Evolutionary conservation across 2,329 filamentous ascomycete genomes (phyloP).

Genomic region (Cladophialophora exuberans): DNA sequence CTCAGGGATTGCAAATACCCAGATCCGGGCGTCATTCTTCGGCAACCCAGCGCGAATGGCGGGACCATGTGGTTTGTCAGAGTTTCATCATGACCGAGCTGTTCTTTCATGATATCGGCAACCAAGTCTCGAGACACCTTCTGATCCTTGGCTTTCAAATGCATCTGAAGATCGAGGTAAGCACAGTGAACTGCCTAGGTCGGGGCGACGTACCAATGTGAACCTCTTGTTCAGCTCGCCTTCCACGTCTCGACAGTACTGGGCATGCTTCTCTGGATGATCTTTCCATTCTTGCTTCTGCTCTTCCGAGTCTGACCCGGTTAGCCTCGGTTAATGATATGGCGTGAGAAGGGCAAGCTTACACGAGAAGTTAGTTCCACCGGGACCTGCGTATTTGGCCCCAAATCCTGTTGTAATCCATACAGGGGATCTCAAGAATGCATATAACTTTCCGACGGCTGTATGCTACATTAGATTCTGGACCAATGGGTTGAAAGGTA

Average conservation of each 20-base stretch:
- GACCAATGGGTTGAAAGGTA: no score
- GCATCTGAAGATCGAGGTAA: slow-evolving; percentile 18
- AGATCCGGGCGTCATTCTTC: slow-evolving; percentile 48
- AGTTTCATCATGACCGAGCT: slow-evolving; percentile 39
- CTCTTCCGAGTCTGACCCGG: slow-evolving; percentile 21
- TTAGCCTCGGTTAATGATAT: slow-evolving; percentile 1
- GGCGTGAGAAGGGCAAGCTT: background rate
- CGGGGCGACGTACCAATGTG: slow-evolving; percentile 36
- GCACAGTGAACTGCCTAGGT: background rate
- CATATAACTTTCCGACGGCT: slow-evolving; percentile 36
- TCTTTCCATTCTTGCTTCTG: slow-evolving; percentile 41
- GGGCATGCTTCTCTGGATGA: slow-evolving; percentile 45
- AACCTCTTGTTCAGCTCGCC: slow-evolving; percentile 58
- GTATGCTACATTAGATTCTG: background rate
- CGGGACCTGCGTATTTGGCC: slow-evolving; percentile 28
- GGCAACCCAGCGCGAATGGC: slow-evolving; percentile 48
- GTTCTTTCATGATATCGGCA: slow-evolving; percentile 28
- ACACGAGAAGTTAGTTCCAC: slow-evolving; percentile 30
- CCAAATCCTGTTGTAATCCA: slow-evolving; percentile 33
- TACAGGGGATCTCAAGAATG: slow-evolving; percentile 26
- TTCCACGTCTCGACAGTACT: slow-evolving; percentile 54
- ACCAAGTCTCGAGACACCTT: slow-evolving; percentile 39
- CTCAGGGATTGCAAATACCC: slow-evolving; percentile 48
- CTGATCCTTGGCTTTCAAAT: slow-evolving; percentile 26
- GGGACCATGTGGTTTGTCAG: slow-evolving; percentile 52